These are phyloP conservation scores for Orbilia oligospora DNA, from an alignment of 2,329 filamentous ascomycete genomes.

Conservation along the genomic window DNA sequence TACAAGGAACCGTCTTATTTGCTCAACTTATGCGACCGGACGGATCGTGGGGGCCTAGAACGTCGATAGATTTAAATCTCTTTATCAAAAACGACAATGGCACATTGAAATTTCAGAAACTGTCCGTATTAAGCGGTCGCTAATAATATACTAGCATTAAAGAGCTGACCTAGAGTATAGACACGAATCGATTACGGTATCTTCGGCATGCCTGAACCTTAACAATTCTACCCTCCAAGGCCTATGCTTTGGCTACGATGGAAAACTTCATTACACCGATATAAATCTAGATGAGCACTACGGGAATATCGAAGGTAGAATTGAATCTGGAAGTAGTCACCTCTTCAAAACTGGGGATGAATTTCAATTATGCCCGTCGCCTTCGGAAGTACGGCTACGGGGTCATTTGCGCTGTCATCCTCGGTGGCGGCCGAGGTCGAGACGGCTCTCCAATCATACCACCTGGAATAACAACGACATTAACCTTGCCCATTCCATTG, in stretches of 20 bases:
- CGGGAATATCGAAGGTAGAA: conserved; percentile 6
- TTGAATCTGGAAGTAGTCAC: neutral
- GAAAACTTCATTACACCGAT: conserved; percentile 11
- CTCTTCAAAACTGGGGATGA: conserved; percentile 7
- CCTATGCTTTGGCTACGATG: conserved; percentile 10
- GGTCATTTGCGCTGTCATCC: conserved; percentile 5
- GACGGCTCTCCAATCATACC: neutral
- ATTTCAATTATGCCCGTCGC: neutral
- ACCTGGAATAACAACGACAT: neutral
- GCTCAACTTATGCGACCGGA: conserved; percentile 13
- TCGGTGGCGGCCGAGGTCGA: conserved; percentile 12
- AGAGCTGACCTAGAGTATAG: neutral
- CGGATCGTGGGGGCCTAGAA: conserved; percentile 4
- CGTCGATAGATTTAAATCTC: conserved; percentile 12
- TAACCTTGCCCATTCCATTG: neutral
- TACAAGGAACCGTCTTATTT: conserved; percentile 12
- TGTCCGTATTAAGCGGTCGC: neutral
- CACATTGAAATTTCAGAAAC: neutral
- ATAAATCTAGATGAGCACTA: conserved; percentile 3
- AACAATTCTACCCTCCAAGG: conserved; percentile 6
- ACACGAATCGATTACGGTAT: neutral
- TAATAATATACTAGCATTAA: neutral
- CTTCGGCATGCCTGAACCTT: conserved; percentile 2
- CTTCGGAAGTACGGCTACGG: neutral
- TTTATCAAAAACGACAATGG: conserved; percentile 15